These are phyloP conservation scores for Aspergillus glaucus DNA, from an alignment of 2,329 filamentous ascomycete species.

Conservation along the genomic window DNA sequence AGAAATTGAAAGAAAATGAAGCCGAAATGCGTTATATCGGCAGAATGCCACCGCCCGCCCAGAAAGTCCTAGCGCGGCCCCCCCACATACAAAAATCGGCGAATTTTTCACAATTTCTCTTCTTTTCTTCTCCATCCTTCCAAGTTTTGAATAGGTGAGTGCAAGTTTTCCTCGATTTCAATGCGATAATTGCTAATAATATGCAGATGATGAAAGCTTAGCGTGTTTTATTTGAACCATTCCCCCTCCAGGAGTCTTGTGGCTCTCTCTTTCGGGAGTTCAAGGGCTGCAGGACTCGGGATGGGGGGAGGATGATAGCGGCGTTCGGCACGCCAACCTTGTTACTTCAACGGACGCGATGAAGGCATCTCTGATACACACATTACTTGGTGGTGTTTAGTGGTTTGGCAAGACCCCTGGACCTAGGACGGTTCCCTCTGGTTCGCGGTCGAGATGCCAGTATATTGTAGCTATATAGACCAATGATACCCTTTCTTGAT, in stretches of 20 bases:
- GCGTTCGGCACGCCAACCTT: conserved; percentile 99
- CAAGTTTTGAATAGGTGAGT: conserved; percentile 97
- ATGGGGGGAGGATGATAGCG: conserved; percentile 79
- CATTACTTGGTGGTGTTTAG: conserved; percentile 48
- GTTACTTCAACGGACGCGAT: conserved; percentile 93
- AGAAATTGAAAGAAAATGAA: not conserved
- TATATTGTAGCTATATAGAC: too few species aligned
- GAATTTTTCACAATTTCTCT: conserved; percentile 16
- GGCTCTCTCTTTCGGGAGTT: conserved; percentile 73
- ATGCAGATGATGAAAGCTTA: conserved; percentile 97
- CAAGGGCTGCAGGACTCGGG: conserved; percentile 70
- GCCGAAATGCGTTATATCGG: conserved; percentile 1
- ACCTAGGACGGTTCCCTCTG: too few species aligned
- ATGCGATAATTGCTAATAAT: conserved; percentile 12
- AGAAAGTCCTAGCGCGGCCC: conserved; percentile 17
- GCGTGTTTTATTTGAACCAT: conserved; percentile 87
- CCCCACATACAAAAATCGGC: conserved; percentile 18
- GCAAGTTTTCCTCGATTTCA: conserved; percentile 8
- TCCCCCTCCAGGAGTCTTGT: conserved; percentile 57
- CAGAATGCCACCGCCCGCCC: conserved; percentile 16
- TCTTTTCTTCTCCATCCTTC: conserved; percentile 77
- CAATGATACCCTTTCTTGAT: too few species aligned
- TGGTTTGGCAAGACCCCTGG: not conserved
- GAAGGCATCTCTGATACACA: conserved; percentile 85
- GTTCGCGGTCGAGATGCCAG: too few species aligned